A percentile compares a stretch with the other conserved stretches of the same genome.
These are phyloP conservation scores for Pseudozyma thailandica DNA, from an alignment of 1,284 basidiomycete genomes.

Conservation along the genomic window DNA sequence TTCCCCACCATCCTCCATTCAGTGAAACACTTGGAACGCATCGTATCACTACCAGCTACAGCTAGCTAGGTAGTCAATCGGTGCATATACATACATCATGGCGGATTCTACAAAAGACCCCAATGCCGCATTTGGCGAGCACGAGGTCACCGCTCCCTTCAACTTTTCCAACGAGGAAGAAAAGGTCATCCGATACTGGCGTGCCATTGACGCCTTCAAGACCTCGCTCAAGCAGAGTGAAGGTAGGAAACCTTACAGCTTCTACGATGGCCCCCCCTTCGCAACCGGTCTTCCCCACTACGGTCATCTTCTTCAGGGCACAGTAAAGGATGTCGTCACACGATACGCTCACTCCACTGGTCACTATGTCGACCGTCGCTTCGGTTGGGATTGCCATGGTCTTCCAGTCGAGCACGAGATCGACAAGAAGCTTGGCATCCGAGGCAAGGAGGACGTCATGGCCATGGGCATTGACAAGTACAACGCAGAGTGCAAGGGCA, in stretches of 20 bases:
- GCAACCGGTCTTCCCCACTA: conserved; percentile 98
- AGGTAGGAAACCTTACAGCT: conserved; percentile 87
- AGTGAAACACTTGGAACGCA: conserved; percentile 17
- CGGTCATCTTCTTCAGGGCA: conserved; percentile 74
- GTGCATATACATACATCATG: conserved; percentile 25
- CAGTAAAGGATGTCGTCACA: conserved; percentile 99
- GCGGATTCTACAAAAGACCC: conserved; percentile 20
- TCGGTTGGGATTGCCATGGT: conserved; percentile 99
- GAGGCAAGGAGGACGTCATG: conserved; percentile 91
- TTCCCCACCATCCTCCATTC: conserved; percentile 18
- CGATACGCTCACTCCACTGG: conserved; percentile 94
- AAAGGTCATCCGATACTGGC: conserved; percentile 91
- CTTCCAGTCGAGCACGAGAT: conserved; percentile 99
- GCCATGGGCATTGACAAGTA: conserved; percentile 96
- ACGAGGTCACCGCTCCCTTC: conserved; percentile 74
- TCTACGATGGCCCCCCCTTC: conserved; percentile 98
- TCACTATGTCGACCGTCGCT: conserved; percentile 91
- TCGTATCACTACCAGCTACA: conserved; percentile 2
- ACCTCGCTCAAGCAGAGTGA: conserved; percentile 92
- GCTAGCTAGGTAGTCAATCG: conserved; percentile 3
- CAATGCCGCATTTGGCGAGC: conserved; percentile 36
- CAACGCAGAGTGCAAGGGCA: conserved; percentile 94
- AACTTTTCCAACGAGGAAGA: conserved; percentile 92
- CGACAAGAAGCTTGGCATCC: conserved; percentile 95
- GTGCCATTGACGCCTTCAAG: conserved; percentile 96